Conservation (phyloP, 257 asterid genomes). For the Rubia yunnanensis region DNA sequence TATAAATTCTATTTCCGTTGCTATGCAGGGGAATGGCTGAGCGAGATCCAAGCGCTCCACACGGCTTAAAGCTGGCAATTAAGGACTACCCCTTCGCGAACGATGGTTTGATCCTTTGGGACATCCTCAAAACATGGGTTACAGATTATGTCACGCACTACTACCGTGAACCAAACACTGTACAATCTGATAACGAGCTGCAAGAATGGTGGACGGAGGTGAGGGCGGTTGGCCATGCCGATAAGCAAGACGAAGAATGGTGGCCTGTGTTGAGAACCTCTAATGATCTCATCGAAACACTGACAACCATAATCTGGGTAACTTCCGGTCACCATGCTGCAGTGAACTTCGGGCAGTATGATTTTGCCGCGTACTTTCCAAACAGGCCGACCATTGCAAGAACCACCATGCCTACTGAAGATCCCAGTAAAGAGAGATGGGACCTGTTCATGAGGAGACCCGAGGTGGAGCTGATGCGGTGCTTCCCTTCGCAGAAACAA, state of each 20-base stretch:
- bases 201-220: slow-evolving; percentile 82
- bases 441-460: slow-evolving; percentile 44
- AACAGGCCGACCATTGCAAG: slow-evolving; percentile 66
- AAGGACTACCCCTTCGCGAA: slow-evolving; percentile 76
- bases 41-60: slow-evolving; percentile 57
- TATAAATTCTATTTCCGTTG: too few species aligned
- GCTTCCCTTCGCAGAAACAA: slow-evolving; percentile 63
- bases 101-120: slow-evolving; percentile 75
- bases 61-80: slow-evolving; percentile 57
- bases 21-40: slow-evolving; percentile 69
- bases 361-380: slow-evolving; percentile 58
- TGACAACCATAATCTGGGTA: slow-evolving; percentile 65
- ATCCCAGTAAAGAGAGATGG: slow-evolving; percentile 34
- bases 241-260: slow-evolving; percentile 67
- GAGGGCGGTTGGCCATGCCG: slow-evolving; percentile 52
- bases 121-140: slow-evolving; percentile 57
- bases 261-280: slow-evolving; percentile 59
- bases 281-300: slow-evolving; percentile 34
- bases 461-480: slow-evolving; percentile 36
- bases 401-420: slow-evolving; percentile 49
- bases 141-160: slow-evolving; percentile 46
- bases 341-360: slow-evolving; percentile 70
- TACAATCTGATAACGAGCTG: slow-evolving; percentile 50
- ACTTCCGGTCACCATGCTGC: slow-evolving; percentile 80
- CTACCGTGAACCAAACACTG: slow-evolving; percentile 28